Evolutionary conservation across 2,329 filamentous ascomycete genomes (phyloP), one percentile per base, ranked within the genome.

Genomic region (Gremmenia infestans): DNA sequence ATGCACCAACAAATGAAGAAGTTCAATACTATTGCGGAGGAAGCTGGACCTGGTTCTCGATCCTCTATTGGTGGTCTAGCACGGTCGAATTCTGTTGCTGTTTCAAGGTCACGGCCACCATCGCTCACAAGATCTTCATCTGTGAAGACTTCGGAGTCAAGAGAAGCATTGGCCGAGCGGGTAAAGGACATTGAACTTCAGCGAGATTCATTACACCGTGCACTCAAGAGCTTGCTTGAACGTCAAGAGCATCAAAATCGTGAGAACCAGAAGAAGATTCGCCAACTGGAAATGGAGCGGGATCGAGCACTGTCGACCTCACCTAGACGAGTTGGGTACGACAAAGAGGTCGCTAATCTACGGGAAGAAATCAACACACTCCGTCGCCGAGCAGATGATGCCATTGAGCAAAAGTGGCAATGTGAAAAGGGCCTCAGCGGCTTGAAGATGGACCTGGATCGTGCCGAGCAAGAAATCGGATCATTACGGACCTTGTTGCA

Each of bases 381-480:
- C 55, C 86, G 94, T 45, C 87, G 87, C 59, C 85, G 94, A 53
- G 93, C 93, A 32, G 93, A 99, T 66, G 93, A 97, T 61, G 93
- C 93, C 15, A 81, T 97, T 14, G 91, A 96, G 68, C 89, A 96
- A 67, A 97, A 97, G 73, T 97, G 90, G 87, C 88, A 95, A 69
- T 93, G 92, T 59, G 93, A 97, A 73, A 95, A 95, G 73, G 91
- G 91, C 17, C 77, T 97, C 2, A 81, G 84, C 52, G 91, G 92
- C 54, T 76, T 97, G 55, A 96, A 96, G 75, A 97, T 96, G 88
- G 93, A 97, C 68, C 82, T 99, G 43, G 94, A 97, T 72, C 89
- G 92, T 60, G 92, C 94, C 25, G 91, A 97, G 72, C 89, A 94
- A 70, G 94, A 99, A 74, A 96, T 96, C 32, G 78, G 83, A 42